Conservation (phyloP, 2,329 filamentous ascomycete species). For the Xylariaceae sp. region DNA sequence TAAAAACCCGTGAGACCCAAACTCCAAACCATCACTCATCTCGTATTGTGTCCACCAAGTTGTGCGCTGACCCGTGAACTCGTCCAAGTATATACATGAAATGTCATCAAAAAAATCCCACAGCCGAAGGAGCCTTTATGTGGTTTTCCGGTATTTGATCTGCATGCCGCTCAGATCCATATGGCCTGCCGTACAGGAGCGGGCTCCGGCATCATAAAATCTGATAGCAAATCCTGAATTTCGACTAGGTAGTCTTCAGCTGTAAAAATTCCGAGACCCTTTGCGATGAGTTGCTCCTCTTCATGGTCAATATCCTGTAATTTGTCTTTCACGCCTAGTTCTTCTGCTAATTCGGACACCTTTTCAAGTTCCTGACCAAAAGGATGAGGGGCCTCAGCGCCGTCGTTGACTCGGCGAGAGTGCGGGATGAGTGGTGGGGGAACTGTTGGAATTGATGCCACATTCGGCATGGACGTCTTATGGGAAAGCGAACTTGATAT, state of each 20-base stretch:
- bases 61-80: constrained; percentile 19
- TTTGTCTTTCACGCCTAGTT: constrained; percentile 64
- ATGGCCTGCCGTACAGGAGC: constrained; percentile 35
- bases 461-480: constrained; percentile 28
- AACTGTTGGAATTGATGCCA: constrained; percentile 32
- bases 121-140: constrained; percentile 9
- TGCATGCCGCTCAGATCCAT: constrained; percentile 44
- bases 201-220: constrained; percentile 49
- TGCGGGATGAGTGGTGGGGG: constrained; percentile 30
- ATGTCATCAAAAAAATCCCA: constrained; percentile 23
- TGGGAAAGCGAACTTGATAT: constrained; percentile 36
- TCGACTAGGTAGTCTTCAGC: constrained; percentile 82
- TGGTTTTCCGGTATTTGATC: neutral
- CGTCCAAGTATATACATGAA: constrained; percentile 35
- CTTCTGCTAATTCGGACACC: constrained; percentile 88
- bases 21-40: no score
- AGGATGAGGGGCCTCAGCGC: constrained; percentile 46
- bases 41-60: neutral
- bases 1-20: no score
- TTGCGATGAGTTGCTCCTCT: constrained; percentile 62
- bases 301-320: constrained; percentile 67
- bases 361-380: constrained; percentile 89
- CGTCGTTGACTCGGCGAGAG: constrained; percentile 30
- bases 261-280: constrained; percentile 68
- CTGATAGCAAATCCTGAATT: constrained; percentile 64